Percentiles rank a stretch among this genome's conserved stretches.
These are phyloP conservation scores for Fistulina hepatica DNA, from an alignment of 1,284 basidiomycete genomes.

Conservation along the genomic window DNA sequence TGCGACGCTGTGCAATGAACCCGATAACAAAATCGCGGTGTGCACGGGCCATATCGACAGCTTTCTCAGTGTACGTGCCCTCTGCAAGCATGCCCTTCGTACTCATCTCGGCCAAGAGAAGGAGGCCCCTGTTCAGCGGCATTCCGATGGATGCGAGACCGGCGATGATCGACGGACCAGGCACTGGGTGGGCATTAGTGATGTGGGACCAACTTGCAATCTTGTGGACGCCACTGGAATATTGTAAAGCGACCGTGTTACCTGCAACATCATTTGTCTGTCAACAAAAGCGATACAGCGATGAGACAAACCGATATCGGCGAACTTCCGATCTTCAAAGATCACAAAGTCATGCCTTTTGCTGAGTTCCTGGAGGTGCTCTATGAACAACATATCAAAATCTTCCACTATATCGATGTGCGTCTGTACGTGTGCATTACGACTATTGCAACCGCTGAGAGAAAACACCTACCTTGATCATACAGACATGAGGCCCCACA, in stretches of 20 bases:
- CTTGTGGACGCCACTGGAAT: slow-evolving; percentile 86
- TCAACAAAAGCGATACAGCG: slow-evolving; percentile 3
- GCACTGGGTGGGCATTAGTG: slow-evolving; percentile 93
- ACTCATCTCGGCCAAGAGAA: slow-evolving; percentile 96
- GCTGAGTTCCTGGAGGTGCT: slow-evolving; percentile 62
- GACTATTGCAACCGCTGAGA: slow-evolving; percentile 12
- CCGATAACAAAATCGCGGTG: slow-evolving; percentile 85
- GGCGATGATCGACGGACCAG: slow-evolving; percentile 86
- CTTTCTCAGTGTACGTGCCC: slow-evolving; percentile 76
- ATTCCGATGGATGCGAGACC: slow-evolving; percentile 83
- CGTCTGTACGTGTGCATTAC: slow-evolving; percentile 52
- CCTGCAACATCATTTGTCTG: slow-evolving; percentile 37
- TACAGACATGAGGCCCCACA: slow-evolving; percentile 84
- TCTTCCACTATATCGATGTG: slow-evolving; percentile 96
- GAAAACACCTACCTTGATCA: slow-evolving; percentile 70
- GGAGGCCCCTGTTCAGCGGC: slow-evolving; percentile 76
- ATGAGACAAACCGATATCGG: slow-evolving; percentile 77
- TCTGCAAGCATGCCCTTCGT: slow-evolving; percentile 80
- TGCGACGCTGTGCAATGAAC: slow-evolving; percentile 85
- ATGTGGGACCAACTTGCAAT: slow-evolving; percentile 96
- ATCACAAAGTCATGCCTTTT: slow-evolving; percentile 88
- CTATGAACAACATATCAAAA: slow-evolving; percentile 70
- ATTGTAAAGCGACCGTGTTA: slow-evolving; percentile 94
- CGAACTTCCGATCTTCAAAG: slow-evolving; percentile 99
- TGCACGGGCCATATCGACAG: slow-evolving; percentile 78